A percentile compares a stretch with the other conserved stretches of the same genome.
These are phyloP conservation scores for Fusarium sp. DNA, from an alignment of 2,329 filamentous ascomycete genomes.

Conservation along the genomic window DNA sequence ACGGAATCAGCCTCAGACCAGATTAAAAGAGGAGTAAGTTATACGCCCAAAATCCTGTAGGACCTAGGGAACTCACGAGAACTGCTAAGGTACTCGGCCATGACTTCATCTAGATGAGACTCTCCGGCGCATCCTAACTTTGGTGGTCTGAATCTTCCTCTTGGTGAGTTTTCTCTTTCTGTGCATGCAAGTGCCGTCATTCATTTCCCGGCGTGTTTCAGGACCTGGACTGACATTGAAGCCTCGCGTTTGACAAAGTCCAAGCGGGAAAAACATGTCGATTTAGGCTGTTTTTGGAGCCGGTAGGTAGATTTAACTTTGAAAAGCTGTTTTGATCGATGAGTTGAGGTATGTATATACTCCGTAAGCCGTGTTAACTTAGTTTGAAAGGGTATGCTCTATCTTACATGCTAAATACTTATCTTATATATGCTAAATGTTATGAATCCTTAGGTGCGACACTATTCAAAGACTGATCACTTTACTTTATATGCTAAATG, in stretches of 20 bases:
- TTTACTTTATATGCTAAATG: background rate
- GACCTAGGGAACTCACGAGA: background rate
- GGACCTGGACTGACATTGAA: background rate
- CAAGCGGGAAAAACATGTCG: background rate
- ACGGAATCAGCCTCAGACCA: background rate
- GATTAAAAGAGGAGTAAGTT: background rate
- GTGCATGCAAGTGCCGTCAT: conserved; percentile 1
- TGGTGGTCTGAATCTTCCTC: background rate
- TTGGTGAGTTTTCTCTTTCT: background rate
- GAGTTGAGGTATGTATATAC: background rate
- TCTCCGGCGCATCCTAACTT: background rate
- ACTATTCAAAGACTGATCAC: background rate
- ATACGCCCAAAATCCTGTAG: background rate
- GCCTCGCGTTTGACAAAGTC: background rate
- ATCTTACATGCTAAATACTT: background rate
- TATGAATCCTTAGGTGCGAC: background rate
- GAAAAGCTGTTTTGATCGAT: background rate
- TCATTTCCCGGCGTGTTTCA: conserved; percentile 21
- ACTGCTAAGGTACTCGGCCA: background rate
- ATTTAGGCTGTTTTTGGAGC: background rate
- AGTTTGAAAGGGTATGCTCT: background rate
- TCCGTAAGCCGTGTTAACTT: background rate
- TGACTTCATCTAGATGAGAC: conserved; percentile 8
- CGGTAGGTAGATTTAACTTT: background rate
- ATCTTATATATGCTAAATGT: background rate